phyloP scores from a whole-genome alignment of 805 yeast genomes.

The Ogataea nakhonphanomensis region DNA sequence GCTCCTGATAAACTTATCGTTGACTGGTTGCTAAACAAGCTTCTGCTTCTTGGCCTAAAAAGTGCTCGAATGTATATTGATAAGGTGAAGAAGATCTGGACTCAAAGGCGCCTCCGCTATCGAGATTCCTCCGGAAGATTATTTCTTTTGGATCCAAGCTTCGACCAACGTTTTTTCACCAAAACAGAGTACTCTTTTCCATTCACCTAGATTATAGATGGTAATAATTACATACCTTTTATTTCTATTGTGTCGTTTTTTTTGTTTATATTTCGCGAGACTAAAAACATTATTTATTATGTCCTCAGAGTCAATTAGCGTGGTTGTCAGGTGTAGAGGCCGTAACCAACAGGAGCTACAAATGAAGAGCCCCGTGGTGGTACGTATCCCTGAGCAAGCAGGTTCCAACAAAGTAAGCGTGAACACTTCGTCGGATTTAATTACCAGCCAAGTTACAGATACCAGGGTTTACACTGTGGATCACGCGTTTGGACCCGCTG shows the following conservation, averaged over 20 bases:
- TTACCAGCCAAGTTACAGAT: slow-evolving; percentile 25
- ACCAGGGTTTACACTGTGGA: slow-evolving; percentile 47
- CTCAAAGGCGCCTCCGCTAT: slow-evolving; percentile 21
- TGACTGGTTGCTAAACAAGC: slow-evolving; percentile 25
- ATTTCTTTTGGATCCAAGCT: slow-evolving; percentile 11
- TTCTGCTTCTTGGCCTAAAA: slow-evolving; percentile 26
- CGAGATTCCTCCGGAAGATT: slow-evolving; percentile 8
- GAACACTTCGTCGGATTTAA: slow-evolving; percentile 25
- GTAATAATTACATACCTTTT: not conserved
- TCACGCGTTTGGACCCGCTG: slow-evolving; percentile 51
- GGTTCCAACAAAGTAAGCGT: slow-evolving; percentile 26
- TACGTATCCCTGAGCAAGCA: slow-evolving; percentile 40
- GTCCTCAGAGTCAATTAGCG: slow-evolving; percentile 40
- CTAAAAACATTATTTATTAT: slow-evolving; percentile 1
- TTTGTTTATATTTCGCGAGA: not conserved
- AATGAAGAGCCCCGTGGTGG: slow-evolving; percentile 45
- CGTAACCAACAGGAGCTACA: slow-evolving; percentile 42
- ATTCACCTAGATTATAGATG: slow-evolving; percentile 11
- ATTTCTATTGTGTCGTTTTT: not conserved
- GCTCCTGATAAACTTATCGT: slow-evolving; percentile 27
- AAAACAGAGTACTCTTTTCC: slow-evolving; percentile 17
- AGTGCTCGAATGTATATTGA: slow-evolving; percentile 25
- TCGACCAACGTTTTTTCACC: slow-evolving; percentile 11
- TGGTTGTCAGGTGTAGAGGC: slow-evolving; percentile 53
- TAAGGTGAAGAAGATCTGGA: slow-evolving; percentile 28